phyloP scores from a whole-genome alignment of 2,329 filamentous ascomycete species.

The Cercospora brassicicola region DNA sequence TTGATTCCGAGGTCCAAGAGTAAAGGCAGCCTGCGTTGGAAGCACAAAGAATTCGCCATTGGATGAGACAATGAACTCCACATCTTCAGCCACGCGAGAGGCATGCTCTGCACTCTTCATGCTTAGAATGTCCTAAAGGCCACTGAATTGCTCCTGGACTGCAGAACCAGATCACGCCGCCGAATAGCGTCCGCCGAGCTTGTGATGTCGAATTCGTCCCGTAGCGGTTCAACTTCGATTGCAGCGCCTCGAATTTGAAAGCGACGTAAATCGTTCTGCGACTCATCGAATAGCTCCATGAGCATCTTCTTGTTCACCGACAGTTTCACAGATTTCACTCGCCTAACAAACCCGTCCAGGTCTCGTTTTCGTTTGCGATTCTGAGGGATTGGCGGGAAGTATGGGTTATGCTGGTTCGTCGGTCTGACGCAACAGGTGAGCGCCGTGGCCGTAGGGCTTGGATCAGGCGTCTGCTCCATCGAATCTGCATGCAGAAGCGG shows the following conservation, averaged over 20 bases:
- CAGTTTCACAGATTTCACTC: constrained; percentile 13
- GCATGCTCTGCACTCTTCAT: background rate
- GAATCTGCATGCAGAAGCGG: background rate
- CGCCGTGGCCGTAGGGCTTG: background rate
- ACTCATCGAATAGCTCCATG: constrained; percentile 15
- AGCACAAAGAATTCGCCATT: constrained; percentile 7
- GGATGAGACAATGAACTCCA: background rate
- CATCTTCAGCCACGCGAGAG: background rate
- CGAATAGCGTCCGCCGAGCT: constrained; percentile 11
- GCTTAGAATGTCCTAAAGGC: background rate
- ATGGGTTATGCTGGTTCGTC: constrained; percentile 6
- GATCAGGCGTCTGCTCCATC: background rate
- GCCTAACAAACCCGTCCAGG: constrained; percentile 1
- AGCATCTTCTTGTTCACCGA: constrained; percentile 14
- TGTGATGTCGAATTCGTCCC: background rate
- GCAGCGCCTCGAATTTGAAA: constrained; percentile 10
- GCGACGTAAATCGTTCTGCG: constrained; percentile 13
- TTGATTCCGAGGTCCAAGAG: background rate
- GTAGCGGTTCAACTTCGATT: constrained; percentile 1
- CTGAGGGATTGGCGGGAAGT: background rate
- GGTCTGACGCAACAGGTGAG: background rate
- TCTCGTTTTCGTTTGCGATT: constrained; percentile 8
- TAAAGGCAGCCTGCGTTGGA: background rate
- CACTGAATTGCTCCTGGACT: background rate
- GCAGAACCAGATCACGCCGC: background rate